Evolutionary conservation across 345 rosid genomes (phyloP).

Genomic region (Camelina hispida): DNA sequence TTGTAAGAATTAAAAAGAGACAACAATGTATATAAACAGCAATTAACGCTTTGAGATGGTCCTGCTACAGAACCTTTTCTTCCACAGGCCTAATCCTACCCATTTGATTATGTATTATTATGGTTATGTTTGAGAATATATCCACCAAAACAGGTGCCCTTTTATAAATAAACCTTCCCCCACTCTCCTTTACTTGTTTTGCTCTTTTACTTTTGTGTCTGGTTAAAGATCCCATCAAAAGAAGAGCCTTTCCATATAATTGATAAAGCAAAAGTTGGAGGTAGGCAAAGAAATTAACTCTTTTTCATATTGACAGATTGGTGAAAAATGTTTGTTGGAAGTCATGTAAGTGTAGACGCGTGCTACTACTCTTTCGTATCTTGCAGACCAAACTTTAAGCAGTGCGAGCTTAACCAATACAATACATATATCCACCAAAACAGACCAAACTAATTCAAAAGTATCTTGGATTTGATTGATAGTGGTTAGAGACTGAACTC

Average conservation of each 20-base stretch:
- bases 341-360: not conserved
- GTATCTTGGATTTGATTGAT: not conserved
- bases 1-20: slow-evolving; percentile 26
- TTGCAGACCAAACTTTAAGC: not conserved
- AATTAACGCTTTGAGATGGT: slow-evolving; percentile 19
- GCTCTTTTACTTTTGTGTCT: not conserved
- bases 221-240: not conserved
- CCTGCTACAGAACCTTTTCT: slow-evolving; percentile 3
- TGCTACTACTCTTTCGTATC: not conserved
- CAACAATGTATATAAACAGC: slow-evolving; percentile 29
- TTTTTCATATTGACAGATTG: slow-evolving; percentile 6
- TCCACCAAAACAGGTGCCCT: slow-evolving; percentile 20
- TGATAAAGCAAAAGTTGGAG: slow-evolving; percentile 18
- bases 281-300: slow-evolving; percentile 9
- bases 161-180: not conserved
- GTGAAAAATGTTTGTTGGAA: not conserved
- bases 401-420: no score
- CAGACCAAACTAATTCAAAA: not conserved
- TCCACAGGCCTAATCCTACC: slow-evolving; percentile 9
- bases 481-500: not conserved
- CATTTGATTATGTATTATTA: slow-evolving; percentile 21
- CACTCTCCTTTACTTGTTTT: not conserved
- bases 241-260: slow-evolving; percentile 2
- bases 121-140: slow-evolving; percentile 38
- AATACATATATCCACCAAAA: no score